These are phyloP conservation scores for Mucor indicus DNA, from an alignment of 371 early-diverging fungal genomes.

Conservation along the genomic window DNA sequence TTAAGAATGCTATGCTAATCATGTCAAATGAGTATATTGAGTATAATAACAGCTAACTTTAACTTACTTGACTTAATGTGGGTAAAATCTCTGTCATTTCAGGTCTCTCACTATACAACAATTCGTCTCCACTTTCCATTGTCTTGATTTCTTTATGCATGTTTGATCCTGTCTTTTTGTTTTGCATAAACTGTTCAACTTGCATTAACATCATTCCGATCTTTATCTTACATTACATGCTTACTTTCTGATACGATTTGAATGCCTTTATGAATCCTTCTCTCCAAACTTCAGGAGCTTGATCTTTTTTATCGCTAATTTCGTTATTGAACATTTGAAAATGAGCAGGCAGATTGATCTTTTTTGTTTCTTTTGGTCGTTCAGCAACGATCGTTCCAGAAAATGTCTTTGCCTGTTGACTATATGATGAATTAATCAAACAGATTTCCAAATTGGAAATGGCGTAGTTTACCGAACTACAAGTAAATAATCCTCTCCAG, in stretches of 20 bases:
- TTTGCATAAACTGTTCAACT: slow-evolving; percentile 11
- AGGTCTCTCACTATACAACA: slow-evolving; percentile 2
- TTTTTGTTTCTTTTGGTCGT: slow-evolving; percentile 20
- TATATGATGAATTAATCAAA: background rate
- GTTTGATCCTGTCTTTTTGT: background rate
- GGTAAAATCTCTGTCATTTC: slow-evolving; percentile 1
- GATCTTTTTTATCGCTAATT: background rate
- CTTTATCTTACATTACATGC: background rate
- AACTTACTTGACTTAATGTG: slow-evolving; percentile 18
- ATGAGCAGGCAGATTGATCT: slow-evolving; percentile 23
- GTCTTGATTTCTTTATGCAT: slow-evolving; percentile 12
- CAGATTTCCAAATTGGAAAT: background rate
- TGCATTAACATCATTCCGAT: background rate
- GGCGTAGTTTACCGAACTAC: slow-evolving; percentile 43
- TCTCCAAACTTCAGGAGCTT: slow-evolving; percentile 29
- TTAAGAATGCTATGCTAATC: slow-evolving; percentile 20
- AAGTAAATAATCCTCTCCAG: slow-evolving; percentile 48
- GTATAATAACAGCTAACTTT: background rate
- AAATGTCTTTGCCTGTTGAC: slow-evolving; percentile 34
- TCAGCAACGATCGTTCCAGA: slow-evolving; percentile 27
- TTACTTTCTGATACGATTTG: slow-evolving; percentile 28
- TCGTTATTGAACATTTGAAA: slow-evolving; percentile 19
- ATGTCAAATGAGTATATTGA: too few relatives aligned
- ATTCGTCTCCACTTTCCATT: slow-evolving; percentile 3
- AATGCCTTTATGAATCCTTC: slow-evolving; percentile 21